Percentiles rank a stretch among this genome's conserved stretches.
Evolutionary conservation across 1,284 basidiomycete species (phyloP).

Genomic region (Cutaneotrichosporon sp.): DNA sequence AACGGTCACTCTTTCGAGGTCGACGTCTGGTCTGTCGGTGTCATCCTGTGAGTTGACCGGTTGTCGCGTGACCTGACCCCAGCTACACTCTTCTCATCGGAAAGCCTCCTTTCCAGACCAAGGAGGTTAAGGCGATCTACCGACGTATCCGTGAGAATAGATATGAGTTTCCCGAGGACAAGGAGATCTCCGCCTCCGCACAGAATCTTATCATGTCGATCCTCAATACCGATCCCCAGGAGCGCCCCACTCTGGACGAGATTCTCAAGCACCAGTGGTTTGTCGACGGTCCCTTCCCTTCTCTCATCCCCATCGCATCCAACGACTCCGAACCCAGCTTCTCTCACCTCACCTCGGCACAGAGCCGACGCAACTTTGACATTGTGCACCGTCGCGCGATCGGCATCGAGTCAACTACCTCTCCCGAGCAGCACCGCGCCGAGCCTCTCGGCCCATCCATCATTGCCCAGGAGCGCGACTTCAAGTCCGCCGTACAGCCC

Average conservation of each 20-base stretch:
- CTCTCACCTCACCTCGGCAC: slow-evolving; percentile 58
- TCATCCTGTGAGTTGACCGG: slow-evolving; percentile 63
- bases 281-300: slow-evolving; percentile 70
- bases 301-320: slow-evolving; percentile 71
- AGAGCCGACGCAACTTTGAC: slow-evolving; percentile 66
- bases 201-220: slow-evolving; percentile 78
- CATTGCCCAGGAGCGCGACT: slow-evolving; percentile 87
- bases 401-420: slow-evolving; percentile 25
- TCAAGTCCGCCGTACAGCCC: slow-evolving; percentile 90
- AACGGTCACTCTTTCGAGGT: slow-evolving; percentile 98
- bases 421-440: slow-evolving; percentile 8
- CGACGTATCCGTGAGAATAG: slow-evolving; percentile 91
- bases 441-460: slow-evolving; percentile 49
- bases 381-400: slow-evolving; percentile 38
- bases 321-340: slow-evolving; percentile 72
- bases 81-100: slow-evolving; percentile 88
- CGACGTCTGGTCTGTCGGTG: slow-evolving; percentile 95
- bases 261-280: slow-evolving; percentile 87
- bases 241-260: slow-evolving; percentile 75
- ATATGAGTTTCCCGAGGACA: slow-evolving; percentile 83
- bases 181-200: slow-evolving; percentile 65
- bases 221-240: slow-evolving; percentile 70
- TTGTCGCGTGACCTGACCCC: not conserved
- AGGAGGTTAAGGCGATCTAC: slow-evolving; percentile 92
- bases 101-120: slow-evolving; percentile 94